Percentiles rank a stretch among this genome's conserved stretches.
phyloP scores from a whole-genome alignment of 176 grass and related monocot genomes.

The Alloteropsis semialata region DNA sequence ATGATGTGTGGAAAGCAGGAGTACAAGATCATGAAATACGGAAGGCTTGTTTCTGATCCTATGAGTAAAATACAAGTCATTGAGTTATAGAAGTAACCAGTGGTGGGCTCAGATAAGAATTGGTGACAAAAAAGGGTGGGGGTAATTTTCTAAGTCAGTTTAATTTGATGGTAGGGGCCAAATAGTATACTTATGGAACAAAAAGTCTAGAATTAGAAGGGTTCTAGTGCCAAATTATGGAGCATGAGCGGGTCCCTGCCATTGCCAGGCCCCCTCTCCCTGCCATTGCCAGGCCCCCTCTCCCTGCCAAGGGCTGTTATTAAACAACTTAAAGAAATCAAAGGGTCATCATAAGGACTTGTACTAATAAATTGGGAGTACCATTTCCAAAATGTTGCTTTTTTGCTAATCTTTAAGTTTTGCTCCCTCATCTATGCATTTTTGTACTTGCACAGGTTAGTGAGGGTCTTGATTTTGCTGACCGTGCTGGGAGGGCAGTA shows the following conservation, averaged over 20 bases:
- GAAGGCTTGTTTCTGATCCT: not conserved
- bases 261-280: too few species aligned
- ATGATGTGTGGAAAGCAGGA: slow-evolving; percentile 11
- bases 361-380: slow-evolving; percentile 1
- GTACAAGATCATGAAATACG: not conserved
- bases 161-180: not conserved
- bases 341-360: not conserved
- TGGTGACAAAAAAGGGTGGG: not conserved
- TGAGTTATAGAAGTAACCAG: not conserved
- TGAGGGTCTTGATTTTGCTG: slow-evolving; percentile 99
- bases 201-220: not conserved
- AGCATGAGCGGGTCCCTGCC: too few species aligned
- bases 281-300: too few species aligned
- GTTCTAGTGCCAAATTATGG: not conserved
- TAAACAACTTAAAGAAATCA: not conserved
- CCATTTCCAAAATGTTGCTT: slow-evolving; percentile 4
- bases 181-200: not conserved
- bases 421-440: slow-evolving; percentile 17
- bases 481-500: slow-evolving; percentile 91
- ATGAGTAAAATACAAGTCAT: not conserved
- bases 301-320: not conserved
- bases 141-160: not conserved
- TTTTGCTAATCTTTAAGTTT: slow-evolving; percentile 11
- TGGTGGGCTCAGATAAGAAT: not conserved
- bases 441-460: slow-evolving; percentile 65